phyloP scores from a whole-genome alignment of 1,139 yeast species.

The Protomyces lactucae-debilis region DNA sequence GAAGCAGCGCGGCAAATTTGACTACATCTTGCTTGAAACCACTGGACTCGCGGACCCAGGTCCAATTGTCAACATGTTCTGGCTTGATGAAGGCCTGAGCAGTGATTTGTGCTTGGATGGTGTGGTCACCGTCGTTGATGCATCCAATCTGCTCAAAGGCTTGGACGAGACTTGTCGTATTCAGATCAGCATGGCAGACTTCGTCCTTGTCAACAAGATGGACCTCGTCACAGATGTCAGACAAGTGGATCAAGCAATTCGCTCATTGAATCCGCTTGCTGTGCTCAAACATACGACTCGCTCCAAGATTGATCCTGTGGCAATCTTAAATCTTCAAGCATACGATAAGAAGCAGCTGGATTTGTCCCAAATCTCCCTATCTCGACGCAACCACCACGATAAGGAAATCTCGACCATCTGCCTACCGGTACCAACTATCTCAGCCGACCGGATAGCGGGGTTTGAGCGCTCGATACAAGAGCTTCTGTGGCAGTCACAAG shows the following conservation, averaged over 20 bases:
- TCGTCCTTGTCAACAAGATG: constrained; percentile 67
- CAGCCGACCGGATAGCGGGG: constrained; percentile 39
- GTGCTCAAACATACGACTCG: constrained; percentile 63
- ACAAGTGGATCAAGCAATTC: constrained; percentile 42
- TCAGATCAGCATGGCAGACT: constrained; percentile 87
- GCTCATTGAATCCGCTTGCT: constrained; percentile 61
- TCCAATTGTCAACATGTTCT: constrained; percentile 93
- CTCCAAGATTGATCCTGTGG: constrained; percentile 59
- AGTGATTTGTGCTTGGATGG: constrained; percentile 88
- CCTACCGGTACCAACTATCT: constrained; percentile 50
- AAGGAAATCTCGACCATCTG: constrained; percentile 59
- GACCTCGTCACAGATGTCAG: constrained; percentile 47
- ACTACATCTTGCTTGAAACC: constrained; percentile 84
- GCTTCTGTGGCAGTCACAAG: constrained; percentile 60
- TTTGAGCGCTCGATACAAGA: constrained; percentile 61
- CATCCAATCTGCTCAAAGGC: constrained; percentile 60
- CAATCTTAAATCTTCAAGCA: constrained; percentile 73
- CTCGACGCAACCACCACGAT: background rate
- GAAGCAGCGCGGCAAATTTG: constrained; percentile 67
- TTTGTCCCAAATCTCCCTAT: background rate
- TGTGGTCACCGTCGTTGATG: constrained; percentile 84
- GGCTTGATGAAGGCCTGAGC: constrained; percentile 86
- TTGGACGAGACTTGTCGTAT: constrained; percentile 50
- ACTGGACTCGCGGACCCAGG: constrained; percentile 98
- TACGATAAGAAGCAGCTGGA: constrained; percentile 52